Base-by-base conservation (phyloP, 257 asterid species). In the Osmanthus fragrans region DNA sequence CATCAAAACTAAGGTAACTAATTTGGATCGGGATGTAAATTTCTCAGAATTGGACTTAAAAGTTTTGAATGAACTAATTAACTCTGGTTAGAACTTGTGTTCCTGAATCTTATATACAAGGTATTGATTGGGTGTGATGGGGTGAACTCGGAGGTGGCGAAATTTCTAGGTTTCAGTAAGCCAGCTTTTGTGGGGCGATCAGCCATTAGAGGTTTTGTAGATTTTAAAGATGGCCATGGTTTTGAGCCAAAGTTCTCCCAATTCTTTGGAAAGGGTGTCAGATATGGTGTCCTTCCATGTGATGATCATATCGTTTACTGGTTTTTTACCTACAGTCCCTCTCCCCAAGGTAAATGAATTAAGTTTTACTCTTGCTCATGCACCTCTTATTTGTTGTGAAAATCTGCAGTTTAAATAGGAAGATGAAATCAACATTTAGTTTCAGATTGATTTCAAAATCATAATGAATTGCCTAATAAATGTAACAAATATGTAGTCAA, bases 51-150 rank as follows among this genome's bases (percentile, higher is more conserved):
- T 47, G n/a, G 7, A 4, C 56, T 47, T 47, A 1, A 0, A 25
- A 47, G 16, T 47, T 47, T 47, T 15, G 56, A 47, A 47, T 47
- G 56, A 47, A 47, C n/a, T 47, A 42, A 42, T 42, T 42, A 47
- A 47, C 56, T 47, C 56, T 15, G 5, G n/a, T 16, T 6, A 18
- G 9, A 54, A 19, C 64, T 29, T 76, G 10, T n/a, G 23, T 16
- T 66, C 16, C 73, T 51, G 7, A 39, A 34, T 73, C 12, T 69
- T 49, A 23, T 73, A 36, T 77, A 30, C 36, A 76, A 66, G 93
- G 88, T 85, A 71, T 65, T 86, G 82, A 84, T 89, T 45, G 92
- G 92, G 76, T 82, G 89, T n/a, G 92, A 89, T 73, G 93, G 92
- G 21, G 89, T 86, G 40, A 85, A 85, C 80, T 88, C 92, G 0